Percentiles rank a stretch among this genome's conserved stretches.
These are phyloP conservation scores for Hippophae rhamnoides DNA, from an alignment of 306 rosid species.

Conservation along the genomic window DNA sequence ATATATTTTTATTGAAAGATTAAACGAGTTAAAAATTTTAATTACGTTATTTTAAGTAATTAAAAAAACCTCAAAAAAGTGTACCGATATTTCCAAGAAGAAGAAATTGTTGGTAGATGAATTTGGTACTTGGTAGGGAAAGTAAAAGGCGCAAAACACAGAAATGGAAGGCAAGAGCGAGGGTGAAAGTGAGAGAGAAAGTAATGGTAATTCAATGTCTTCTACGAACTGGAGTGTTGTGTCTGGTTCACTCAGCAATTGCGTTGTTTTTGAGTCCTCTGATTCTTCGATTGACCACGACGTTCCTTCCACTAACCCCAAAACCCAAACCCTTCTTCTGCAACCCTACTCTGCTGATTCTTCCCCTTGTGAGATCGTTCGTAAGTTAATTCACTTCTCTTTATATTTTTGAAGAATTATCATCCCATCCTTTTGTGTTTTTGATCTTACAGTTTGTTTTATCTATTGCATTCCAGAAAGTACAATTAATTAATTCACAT, in stretches of 20 bases:
- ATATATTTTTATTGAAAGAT: too few relatives aligned
- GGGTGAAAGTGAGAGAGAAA: neutral
- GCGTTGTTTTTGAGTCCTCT: constrained; percentile 50
- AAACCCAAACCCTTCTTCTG: constrained; percentile 35
- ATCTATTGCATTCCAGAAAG: too few relatives aligned
- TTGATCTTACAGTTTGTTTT: neutral
- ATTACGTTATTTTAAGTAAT: too few relatives aligned
- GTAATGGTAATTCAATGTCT: constrained; percentile 22
- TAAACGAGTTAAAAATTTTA: too few relatives aligned
- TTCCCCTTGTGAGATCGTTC: constrained; percentile 65
- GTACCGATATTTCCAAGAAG: too few relatives aligned
- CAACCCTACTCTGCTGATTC: constrained; percentile 45
- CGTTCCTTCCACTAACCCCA: constrained; percentile 3
- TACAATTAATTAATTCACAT: too few relatives aligned
- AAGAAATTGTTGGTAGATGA: too few relatives aligned
- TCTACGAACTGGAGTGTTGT: constrained; percentile 44
- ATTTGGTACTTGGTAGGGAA: too few relatives aligned
- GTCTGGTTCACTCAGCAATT: constrained; percentile 35
- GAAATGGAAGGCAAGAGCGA: constrained; percentile 25
- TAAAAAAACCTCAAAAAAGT: too few relatives aligned
- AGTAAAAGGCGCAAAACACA: neutral
- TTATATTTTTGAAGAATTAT: neutral
- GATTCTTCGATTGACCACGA: constrained; percentile 25
- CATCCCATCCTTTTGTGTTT: neutral
- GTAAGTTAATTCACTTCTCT: constrained; percentile 25